phyloP scores from a whole-genome alignment of 140 eudicot genomes.

The Senecio squalidus region DNA sequence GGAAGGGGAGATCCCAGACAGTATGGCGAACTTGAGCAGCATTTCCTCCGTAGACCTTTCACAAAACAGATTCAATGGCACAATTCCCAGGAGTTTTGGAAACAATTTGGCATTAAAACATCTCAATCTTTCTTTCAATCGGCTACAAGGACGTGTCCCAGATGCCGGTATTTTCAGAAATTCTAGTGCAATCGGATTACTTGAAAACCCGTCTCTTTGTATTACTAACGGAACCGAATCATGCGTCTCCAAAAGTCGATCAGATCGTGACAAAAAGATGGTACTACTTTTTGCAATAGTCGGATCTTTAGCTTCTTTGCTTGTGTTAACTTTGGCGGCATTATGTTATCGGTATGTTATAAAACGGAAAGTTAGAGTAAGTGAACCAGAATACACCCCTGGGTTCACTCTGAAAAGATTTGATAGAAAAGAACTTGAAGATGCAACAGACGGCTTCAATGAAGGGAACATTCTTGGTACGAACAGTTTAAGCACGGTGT shows the following conservation, averaged over 20 bases:
- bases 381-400: neutral
- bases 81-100: neutral
- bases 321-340: neutral
- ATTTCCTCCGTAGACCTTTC: neutral
- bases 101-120: neutral
- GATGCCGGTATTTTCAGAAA: neutral
- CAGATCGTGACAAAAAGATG: neutral
- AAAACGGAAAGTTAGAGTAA: neutral
- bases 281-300: neutral
- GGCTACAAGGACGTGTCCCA: neutral
- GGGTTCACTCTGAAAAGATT: neutral
- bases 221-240: neutral
- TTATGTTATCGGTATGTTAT: neutral
- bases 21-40: too few species aligned
- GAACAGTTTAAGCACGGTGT: conserved; percentile 67
- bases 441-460: neutral
- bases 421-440: neutral
- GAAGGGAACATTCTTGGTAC: conserved; percentile 28
- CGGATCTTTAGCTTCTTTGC: neutral
- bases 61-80: neutral
- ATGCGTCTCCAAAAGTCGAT: neutral
- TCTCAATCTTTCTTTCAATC: neutral
- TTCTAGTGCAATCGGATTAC: neutral
- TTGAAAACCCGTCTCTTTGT: neutral
- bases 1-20: too few species aligned